A percentile compares a stretch with the other conserved stretches of the same genome.
Evolutionary conservation across 164 flowering plant genomes (phyloP).

Genomic region (Paratinospora sagittata): DNA sequence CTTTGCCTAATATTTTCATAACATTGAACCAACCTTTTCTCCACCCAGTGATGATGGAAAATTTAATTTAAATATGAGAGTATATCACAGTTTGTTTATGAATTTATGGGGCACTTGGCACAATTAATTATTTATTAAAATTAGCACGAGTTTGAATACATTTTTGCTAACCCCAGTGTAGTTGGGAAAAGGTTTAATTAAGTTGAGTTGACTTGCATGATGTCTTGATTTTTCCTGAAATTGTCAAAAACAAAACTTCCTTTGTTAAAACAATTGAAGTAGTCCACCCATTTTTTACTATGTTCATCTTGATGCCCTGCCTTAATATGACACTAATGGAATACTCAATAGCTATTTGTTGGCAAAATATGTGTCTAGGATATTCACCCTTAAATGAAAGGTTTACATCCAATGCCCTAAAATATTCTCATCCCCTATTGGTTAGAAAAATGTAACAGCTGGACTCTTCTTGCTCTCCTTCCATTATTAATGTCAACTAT

Average conservation of each 20-base stretch:
- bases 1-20: neutral
- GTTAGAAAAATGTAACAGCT: neutral
- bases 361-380: neutral
- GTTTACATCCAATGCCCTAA: neutral
- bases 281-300: neutral
- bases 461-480: neutral
- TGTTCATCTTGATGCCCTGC: neutral
- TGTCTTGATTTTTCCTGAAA: neutral
- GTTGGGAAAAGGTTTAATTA: no score
- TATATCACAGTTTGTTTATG: neutral
- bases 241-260: neutral
- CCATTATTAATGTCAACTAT: neutral
- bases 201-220: no score
- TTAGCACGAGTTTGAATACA: neutral
- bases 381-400: neutral
- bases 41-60: no score
- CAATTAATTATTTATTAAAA: neutral
- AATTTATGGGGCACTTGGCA: neutral
- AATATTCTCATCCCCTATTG: neutral
- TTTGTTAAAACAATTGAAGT: neutral
- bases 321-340: neutral
- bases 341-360: neutral
- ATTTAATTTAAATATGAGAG: no score
- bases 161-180: no score
- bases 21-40: no score